Conservation (phyloP, 768 basidiomycete genomes). For the Suillus alpinus region DNA sequence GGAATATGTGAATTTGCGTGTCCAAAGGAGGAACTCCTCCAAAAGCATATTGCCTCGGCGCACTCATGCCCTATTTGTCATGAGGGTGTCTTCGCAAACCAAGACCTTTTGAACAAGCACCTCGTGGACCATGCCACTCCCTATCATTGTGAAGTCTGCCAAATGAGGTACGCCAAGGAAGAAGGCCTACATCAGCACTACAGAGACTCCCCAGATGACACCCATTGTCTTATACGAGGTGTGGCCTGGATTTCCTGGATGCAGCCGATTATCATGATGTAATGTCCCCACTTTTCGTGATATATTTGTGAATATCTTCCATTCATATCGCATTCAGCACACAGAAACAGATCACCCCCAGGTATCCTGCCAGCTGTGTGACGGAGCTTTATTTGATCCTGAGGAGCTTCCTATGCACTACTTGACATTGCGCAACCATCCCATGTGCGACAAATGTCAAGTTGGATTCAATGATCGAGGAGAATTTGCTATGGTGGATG, state of each 20-base stretch:
- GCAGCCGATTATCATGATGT: constrained; percentile 27
- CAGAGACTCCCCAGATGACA: constrained; percentile 28
- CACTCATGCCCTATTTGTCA: constrained; percentile 33
- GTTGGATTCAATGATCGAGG: constrained; percentile 25
- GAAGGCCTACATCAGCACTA: constrained; percentile 41
- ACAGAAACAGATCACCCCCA: constrained; percentile 35
- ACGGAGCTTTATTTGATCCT: constrained; percentile 19
- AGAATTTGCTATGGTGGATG: constrained; percentile 27
- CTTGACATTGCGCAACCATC: constrained; percentile 24
- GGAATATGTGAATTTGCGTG: not conserved
- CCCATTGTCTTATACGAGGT: constrained; percentile 36
- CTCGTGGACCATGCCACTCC: constrained; percentile 28
- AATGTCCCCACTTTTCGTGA: constrained; percentile 8
- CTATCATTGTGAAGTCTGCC: constrained; percentile 23
- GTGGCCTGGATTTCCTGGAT: constrained; percentile 34
- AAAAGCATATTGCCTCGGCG: constrained; percentile 25
- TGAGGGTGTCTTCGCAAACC: constrained; percentile 29
- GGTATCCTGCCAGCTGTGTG: constrained; percentile 31
- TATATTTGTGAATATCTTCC: not conserved
- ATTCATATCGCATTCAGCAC: constrained; percentile 32
- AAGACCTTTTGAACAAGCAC: constrained; percentile 23
- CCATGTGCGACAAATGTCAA: constrained; percentile 24
- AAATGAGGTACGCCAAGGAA: constrained; percentile 25
- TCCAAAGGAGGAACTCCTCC: constrained; percentile 9
- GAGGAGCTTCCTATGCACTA: constrained; percentile 26